A percentile compares a stretch with the other conserved stretches of the same genome.
Evolutionary conservation across 768 basidiomycete species (phyloP).

Genomic region (Collybiopsis luxurians): DNA sequence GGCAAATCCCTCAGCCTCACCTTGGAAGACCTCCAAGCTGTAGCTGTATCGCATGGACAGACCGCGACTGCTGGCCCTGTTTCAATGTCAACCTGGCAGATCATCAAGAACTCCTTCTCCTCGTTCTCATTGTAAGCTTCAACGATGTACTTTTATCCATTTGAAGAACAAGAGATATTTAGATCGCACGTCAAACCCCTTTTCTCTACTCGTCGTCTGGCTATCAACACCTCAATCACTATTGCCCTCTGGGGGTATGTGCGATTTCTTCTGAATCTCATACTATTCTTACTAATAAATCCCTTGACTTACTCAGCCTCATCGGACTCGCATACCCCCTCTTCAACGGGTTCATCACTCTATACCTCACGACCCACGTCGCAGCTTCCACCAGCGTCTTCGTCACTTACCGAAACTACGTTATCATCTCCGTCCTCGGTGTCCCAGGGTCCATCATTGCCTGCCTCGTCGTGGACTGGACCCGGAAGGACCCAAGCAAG

Average conservation of each 20-base stretch:
- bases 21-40: constrained; percentile 37
- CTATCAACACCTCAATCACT: constrained; percentile 44
- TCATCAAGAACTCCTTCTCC: constrained; percentile 32
- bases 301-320: constrained; percentile 23
- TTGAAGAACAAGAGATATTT: neutral
- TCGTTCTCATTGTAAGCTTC: constrained; percentile 36
- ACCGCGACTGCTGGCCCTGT: constrained; percentile 9
- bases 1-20: constrained; percentile 43
- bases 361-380: constrained; percentile 38
- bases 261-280: neutral
- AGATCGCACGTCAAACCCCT: constrained; percentile 50
- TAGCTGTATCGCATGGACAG: constrained; percentile 24
- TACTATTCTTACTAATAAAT: neutral
- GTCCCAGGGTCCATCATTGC: constrained; percentile 49
- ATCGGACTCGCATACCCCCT: constrained; percentile 56
- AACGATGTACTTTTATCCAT: neutral
- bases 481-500: constrained; percentile 23
- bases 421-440: constrained; percentile 44
- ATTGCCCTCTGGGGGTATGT: constrained; percentile 50
- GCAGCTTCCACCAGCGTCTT: constrained; percentile 18
- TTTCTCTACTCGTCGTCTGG: constrained; percentile 42
- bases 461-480: constrained; percentile 41
- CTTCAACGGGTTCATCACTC: constrained; percentile 49
- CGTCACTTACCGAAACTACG: constrained; percentile 45
- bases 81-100: constrained; percentile 27